Base-by-base conservation (phyloP, 768 basidiomycete species). In the Phaeotremella skinneri region DNA sequence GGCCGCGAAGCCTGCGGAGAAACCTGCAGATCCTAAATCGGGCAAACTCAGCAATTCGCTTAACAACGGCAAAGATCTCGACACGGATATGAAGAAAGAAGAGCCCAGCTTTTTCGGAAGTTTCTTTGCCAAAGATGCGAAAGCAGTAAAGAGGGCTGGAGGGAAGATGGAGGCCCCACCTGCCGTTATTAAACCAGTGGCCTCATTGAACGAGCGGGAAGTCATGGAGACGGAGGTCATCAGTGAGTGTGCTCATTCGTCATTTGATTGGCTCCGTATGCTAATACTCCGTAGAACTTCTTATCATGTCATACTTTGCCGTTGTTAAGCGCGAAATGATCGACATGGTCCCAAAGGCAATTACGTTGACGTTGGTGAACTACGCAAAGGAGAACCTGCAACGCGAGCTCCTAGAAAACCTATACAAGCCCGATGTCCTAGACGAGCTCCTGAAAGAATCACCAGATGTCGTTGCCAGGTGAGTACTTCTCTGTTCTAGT, bases 171-270 rank as follows among this genome's bases (percentile, higher is more conserved):
- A 78, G n/a, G 81, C 83, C 37, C 94, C 96, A 16, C 93, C 94
- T 14, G 77, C 85, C 0, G 80, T 87, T 49, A 94, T 99, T 73
- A 85, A 88, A 59, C 94, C 96, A 1, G 90, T 94, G 67, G 85
- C 86, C 11, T 89, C 90, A 13, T 79, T 98, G 67, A 96, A 83
- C 74, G 96, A 99, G 64, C 83, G 96, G 53, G 96, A 99, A 81
- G 87, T 87, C 29, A 89, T 98, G 87, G 96, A 99, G 79, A 98
- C 94, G 0, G 96, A 99, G 73, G 92, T 99, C 64, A 98, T 98
- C 86, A 99, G 92, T 94, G 68, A 77, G 90, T 84, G 16, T 13
- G 25, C 41, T 21, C 23, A 45, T 45, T 6, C 23, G 26, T 43
- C 3, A 20, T 42, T 56, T 7, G 20, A 2, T 31, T n/a, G 30